Evolutionary conservation across 352 stramenopile genomes (phyloP).

Genomic region (Blastocystis sp.): DNA sequence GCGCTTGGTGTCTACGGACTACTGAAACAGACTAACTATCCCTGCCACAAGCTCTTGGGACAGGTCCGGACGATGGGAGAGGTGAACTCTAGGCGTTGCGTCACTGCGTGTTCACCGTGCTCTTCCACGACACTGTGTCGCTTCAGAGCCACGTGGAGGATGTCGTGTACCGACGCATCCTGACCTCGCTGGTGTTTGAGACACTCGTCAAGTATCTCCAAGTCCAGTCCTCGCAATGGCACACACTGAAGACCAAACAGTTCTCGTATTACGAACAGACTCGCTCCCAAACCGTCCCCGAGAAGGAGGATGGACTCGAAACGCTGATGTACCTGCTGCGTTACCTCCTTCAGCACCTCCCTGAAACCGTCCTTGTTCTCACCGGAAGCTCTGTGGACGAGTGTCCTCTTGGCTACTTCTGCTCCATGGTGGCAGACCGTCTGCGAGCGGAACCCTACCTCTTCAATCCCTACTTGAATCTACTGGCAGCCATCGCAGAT

Average conservation of each 20-base stretch:
- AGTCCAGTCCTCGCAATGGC: constrained; percentile 30
- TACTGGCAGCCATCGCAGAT: constrained; percentile 6
- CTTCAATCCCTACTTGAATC: constrained; percentile 33
- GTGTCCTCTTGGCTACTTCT: constrained; percentile 17
- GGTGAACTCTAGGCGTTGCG: background rate
- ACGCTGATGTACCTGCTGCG: constrained; percentile 20
- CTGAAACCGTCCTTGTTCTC: background rate
- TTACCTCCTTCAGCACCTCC: constrained; percentile 19
- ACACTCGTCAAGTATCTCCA: background rate
- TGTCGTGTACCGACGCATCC: background rate
- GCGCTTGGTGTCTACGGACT: background rate
- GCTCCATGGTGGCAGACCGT: constrained; percentile 15
- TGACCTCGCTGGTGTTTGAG: background rate
- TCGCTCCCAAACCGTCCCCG: background rate
- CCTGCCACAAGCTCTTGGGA: background rate
- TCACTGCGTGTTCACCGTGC: background rate
- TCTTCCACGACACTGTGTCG: background rate
- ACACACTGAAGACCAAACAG: constrained; percentile 39
- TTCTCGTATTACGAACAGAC: constrained; percentile 24
- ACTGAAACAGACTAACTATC: background rate
- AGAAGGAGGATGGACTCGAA: constrained; percentile 30
- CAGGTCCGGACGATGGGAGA: background rate
- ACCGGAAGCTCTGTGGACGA: constrained; percentile 20
- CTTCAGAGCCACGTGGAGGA: background rate
- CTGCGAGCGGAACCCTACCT: constrained; percentile 40